Evolutionary conservation across 1,284 basidiomycete species (phyloP), one percentile per base, ranked within the genome.

Genomic region (Microbotryomycetes sp.): DNA sequence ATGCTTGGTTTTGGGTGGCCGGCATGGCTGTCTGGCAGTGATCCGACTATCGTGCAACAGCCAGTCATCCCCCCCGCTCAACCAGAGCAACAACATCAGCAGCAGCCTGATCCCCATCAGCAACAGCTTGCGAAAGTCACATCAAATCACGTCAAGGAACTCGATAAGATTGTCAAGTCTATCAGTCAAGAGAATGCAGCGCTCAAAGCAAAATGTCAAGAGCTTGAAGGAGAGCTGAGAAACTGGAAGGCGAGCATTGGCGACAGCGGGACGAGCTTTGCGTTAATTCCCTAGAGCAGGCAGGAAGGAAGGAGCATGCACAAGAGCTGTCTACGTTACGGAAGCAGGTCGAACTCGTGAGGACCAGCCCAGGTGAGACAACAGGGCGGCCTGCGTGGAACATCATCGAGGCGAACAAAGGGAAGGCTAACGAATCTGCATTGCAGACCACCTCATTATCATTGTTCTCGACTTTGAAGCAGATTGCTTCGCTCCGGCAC

Each of bases 391-490:
- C n/a, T n/a, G n/a, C n/a, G n/a, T n/a, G n/a, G n/a, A n/a, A n/a
- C n/a, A 41, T 9, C 35, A 41, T 41, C 35, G 18, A 41, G 18
- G 9, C 35, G 35, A 41, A 18, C 35, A 31, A 23, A 2, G 21
- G 35, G 5, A 57, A 11, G 29, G 28, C 9, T n/a, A 5, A 30
- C 53, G 41, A 15, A n/a, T 4, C 23, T 27, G 55, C 29, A 4
- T 46, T 54, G 3, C 52, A 45, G 31, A 18, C 1, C 31, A 9
- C 6, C 3, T 64, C 21, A 48, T 27, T 5, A 53, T 61, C 21
- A 59, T 45, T 7, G 49, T 64, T 26, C 52, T 64, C 13, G 62
- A 64, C 31, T 56, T 64, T 29, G 59, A 58, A 11, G 30, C n/a
- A 3, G 59, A 64, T 28, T 31, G 57, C 18, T 50, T 53, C 21